A percentile compares a stretch with the other conserved stretches of the same genome.
These are phyloP conservation scores for Platismatia glauca DNA, from an alignment of 495 filamentous ascomycete genomes.

Conservation along the genomic window DNA sequence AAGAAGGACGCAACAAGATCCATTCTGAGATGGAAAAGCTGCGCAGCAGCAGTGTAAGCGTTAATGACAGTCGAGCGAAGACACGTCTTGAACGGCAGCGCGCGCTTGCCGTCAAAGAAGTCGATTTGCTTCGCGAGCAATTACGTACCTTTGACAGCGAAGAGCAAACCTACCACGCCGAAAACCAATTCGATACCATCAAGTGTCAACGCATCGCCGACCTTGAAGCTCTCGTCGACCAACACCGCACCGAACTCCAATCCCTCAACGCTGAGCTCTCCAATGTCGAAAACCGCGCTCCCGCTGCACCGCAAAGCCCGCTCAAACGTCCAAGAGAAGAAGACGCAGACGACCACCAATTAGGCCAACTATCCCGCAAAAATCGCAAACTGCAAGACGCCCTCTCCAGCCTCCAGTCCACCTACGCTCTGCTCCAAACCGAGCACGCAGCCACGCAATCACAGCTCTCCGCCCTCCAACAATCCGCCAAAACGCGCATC, in stretches of 20 bases:
- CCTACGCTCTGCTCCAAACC: constrained; percentile 55
- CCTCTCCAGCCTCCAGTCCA: constrained; percentile 56
- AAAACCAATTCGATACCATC: constrained; percentile 60
- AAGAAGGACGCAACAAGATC: constrained; percentile 55
- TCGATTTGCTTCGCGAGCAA: constrained; percentile 87
- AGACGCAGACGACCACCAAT: constrained; percentile 61
- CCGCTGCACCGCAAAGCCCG: constrained; percentile 35
- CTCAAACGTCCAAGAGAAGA: constrained; percentile 54
- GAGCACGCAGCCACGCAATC: constrained; percentile 64
- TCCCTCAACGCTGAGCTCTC: constrained; percentile 61
- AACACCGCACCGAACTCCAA: constrained; percentile 78
- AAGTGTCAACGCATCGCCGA: constrained; percentile 69
- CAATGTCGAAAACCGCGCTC: constrained; percentile 41
- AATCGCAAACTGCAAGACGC: constrained; percentile 75
- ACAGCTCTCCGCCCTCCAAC: constrained; percentile 62
- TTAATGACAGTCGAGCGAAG: constrained; percentile 47
- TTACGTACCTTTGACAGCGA: constrained; percentile 85
- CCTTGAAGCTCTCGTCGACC: constrained; percentile 76
- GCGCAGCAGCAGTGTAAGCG: constrained; percentile 36
- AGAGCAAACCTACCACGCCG: constrained; percentile 73
- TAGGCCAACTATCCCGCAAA: constrained; percentile 76
- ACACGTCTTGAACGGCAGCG: constrained; percentile 77
- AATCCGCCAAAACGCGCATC: constrained; percentile 69
- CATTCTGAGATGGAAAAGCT: constrained; percentile 62
- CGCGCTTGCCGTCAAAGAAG: constrained; percentile 77